Conservation (phyloP, 352 stramenopile genomes). For the Albugo candida region DNA sequence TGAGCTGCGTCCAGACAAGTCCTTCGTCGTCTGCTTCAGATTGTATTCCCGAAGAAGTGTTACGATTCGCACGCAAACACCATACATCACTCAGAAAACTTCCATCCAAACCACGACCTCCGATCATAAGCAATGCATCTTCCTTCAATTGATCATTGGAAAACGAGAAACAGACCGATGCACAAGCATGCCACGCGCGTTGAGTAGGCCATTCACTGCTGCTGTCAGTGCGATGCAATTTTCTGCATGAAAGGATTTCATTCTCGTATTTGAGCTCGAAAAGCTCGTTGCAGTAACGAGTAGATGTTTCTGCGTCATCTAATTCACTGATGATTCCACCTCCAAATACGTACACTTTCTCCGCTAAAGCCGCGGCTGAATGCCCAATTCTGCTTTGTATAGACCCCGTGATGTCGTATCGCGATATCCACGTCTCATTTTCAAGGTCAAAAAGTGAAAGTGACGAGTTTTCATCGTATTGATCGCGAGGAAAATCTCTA, state of each 20-base stretch:
- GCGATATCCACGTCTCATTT: slow-evolving; percentile 23
- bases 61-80: neutral
- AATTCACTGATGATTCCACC: slow-evolving; percentile 16
- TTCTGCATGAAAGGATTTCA: neutral
- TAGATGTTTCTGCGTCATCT: neutral
- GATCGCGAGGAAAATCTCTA: slow-evolving; percentile 17
- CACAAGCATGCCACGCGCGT: neutral
- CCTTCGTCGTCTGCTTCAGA: neutral
- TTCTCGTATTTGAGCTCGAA: slow-evolving; percentile 6
- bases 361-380: slow-evolving; percentile 18
- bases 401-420: slow-evolving; percentile 32
- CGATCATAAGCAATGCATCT: neutral
- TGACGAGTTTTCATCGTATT: slow-evolving; percentile 7
- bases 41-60: neutral
- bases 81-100: neutral
- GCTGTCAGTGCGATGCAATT: slow-evolving; percentile 6
- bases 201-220: neutral
- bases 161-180: neutral
- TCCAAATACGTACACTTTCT: slow-evolving; percentile 30
- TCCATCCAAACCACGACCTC: neutral
- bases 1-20: neutral
- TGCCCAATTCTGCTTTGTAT: slow-evolving; percentile 33
- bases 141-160: neutral
- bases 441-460: slow-evolving; percentile 41
- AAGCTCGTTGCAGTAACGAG: slow-evolving; percentile 23